Evolutionary conservation across 345 rosid species (phyloP), one percentile per base, ranked within the genome.

Genomic region (Heritiera fomes): DNA sequence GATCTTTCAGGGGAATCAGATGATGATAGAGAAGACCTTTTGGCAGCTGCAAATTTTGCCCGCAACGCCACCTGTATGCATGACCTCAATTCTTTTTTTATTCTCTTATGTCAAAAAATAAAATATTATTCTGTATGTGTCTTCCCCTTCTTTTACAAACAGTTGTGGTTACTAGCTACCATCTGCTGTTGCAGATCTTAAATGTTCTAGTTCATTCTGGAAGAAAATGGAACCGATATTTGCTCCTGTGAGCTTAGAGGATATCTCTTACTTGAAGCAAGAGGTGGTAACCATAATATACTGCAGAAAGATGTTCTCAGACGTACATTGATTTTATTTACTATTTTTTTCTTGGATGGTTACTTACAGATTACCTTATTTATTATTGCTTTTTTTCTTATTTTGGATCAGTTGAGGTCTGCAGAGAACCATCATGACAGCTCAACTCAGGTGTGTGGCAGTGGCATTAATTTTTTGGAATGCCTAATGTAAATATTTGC

Each of bases 21-120:
- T 75, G 89, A 87, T 75, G 90, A 89, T 81, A 87, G 76, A 14
- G 90, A 89, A 75, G 92, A 89, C 52, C 85, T 89, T 50, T 75
- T 86, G 55, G 87, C 78, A 20, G 91, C 91, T 78, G 91, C 88
- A 34, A 84, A 82, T 30, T 88, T 62, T 72, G 87, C 91, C 75
- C 69, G 82, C 65, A 83, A 82, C 77, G 82, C 87, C 71, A 89
- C 86, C 79, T 40, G 93, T 90, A 88, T 40, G 90, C 58, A 56
- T 61, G 56, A 72, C 75, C 45, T 73, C 28, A 46, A 56, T 15
- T 34, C 38, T 3, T 53, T 70, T 59, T 52, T 6, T 60, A 45
- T 46, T 73, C 52, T 52, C 71, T 58, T 73, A 32, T 11, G 17
- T 59, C 30, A 68, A 15, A 32, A 45, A 46, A 9, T 2, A 46